These are phyloP conservation scores for Paramecium pentaurelia DNA, from an alignment of 73 alveolate genomes.

Conservation along the genomic window DNA sequence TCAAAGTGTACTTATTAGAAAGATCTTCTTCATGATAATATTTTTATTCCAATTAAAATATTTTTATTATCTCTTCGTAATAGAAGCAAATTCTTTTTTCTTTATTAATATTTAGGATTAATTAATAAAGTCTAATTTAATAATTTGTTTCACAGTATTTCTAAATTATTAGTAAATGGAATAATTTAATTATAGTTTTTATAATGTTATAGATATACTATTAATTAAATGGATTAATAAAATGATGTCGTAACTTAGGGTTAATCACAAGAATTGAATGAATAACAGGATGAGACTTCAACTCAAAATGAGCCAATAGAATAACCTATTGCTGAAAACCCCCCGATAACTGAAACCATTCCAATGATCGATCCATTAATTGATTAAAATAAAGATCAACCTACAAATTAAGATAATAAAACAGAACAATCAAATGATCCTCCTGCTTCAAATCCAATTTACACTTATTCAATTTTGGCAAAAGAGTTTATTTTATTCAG, in stretches of 20 bases:
- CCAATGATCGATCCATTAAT: not conserved
- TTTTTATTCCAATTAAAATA: not conserved
- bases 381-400: not conserved
- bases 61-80: not conserved
- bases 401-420: not conserved
- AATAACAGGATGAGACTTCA: not conserved
- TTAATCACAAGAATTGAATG: not conserved
- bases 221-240: not conserved
- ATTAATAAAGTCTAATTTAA: not conserved
- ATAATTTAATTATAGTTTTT: not conserved
- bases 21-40: not conserved
- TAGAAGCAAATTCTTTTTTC: not conserved
- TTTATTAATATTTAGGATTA: not conserved
- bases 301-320: not conserved
- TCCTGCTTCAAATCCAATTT: not conserved
- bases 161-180: not conserved
- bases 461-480: not conserved
- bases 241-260: not conserved
- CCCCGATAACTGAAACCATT: not conserved
- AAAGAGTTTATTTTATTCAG: conserved; percentile 6
- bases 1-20: not conserved
- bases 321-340: not conserved
- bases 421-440: not conserved
- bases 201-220: not conserved
- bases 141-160: not conserved